Conservation (phyloP, 176 grass and related monocot genomes). For the Echinochloa phyllopogon region DNA sequence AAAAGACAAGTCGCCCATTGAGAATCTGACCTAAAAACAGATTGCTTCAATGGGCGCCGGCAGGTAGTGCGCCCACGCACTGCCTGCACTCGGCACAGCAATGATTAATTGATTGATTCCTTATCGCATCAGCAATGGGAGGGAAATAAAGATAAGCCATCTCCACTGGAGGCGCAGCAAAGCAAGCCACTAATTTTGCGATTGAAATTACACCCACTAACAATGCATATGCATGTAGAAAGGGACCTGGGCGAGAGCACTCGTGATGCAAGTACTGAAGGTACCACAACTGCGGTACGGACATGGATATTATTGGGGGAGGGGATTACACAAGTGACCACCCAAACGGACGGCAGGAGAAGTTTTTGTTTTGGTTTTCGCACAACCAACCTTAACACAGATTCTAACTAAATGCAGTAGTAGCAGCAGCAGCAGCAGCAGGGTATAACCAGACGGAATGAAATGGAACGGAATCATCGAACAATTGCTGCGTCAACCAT, state of each 20-base stretch:
- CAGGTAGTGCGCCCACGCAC: conserved; percentile 6
- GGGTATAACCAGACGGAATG: conserved; percentile 17
- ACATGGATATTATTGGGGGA: conserved; percentile 54
- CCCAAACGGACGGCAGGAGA: conserved; percentile 32
- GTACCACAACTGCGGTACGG: conserved; percentile 53
- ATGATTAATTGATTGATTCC: not conserved
- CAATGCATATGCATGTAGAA: not conserved
- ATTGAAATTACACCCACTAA: conserved; percentile 8
- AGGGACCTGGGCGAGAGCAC: not conserved
- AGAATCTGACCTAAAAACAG: not conserved
- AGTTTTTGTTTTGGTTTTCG: conserved; percentile 4
- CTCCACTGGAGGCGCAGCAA: conserved; percentile 6
- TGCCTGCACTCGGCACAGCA: not conserved
- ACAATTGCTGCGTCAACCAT: not conserved
- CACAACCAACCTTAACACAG: conserved; percentile 21
- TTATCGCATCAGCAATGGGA: not conserved
- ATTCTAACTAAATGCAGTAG: conserved; percentile 37
- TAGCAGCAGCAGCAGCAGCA: not conserved
- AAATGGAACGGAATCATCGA: not conserved
- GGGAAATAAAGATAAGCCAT: not conserved
- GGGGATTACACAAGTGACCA: conserved; percentile 44
- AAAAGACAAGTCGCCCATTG: not conserved
- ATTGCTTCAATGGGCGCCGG: not conserved
- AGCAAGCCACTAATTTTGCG: not conserved
- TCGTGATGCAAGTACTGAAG: conserved; percentile 19